Base-by-base conservation (phyloP, 768 basidiomycete species). In the Podaxis sp. region DNA sequence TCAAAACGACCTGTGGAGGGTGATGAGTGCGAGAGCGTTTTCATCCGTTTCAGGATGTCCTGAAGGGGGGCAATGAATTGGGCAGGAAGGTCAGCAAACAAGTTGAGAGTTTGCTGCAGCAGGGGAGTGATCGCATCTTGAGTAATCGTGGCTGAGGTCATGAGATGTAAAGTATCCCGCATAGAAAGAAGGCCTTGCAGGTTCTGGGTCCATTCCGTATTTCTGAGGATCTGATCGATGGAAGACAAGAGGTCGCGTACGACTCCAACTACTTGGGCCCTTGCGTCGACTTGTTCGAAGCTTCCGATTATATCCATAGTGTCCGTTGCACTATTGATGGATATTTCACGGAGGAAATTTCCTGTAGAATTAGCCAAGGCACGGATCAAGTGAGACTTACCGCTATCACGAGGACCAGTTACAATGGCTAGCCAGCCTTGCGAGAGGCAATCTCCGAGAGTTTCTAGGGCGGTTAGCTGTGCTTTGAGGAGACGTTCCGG, bases 281-380 rank as follows among this genome's bases (percentile, higher is more conserved):
- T 75, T 40, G 71, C 58, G 71, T 95, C 91, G 28, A 89, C 86
- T 75, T 99, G 96, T 75, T 99, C 97, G 70, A 98, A 99, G 72
- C 92, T 90, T 37, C 97, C 97, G 49, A 99, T 77, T 37, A 99
- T 88, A 74, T 99, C 97, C 73, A 89, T 88, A 1, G 95, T 92
- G 72, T 99, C 97, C 2, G 93, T 95, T 6, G 92, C 88, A 62
- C 84, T 88, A 72, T 91, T 96, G 70, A 98, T 79, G 17, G 86
- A 80, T 52, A 97, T 82, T 72, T 94, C 92, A 22, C 80, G 80
- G 1, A 98, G 81, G 24, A 73, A 50, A 56, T 85, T 82, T 26
- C 97, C 96, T 37, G 85, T 84, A 40, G 88, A 75, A 56, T 84
- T 75, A 37, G 96, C 93, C 49, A 96, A 72, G 4, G 83, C 77